Conservation (phyloP, 305 asterid genomes). For the Caryopteris hybrid region DNA sequence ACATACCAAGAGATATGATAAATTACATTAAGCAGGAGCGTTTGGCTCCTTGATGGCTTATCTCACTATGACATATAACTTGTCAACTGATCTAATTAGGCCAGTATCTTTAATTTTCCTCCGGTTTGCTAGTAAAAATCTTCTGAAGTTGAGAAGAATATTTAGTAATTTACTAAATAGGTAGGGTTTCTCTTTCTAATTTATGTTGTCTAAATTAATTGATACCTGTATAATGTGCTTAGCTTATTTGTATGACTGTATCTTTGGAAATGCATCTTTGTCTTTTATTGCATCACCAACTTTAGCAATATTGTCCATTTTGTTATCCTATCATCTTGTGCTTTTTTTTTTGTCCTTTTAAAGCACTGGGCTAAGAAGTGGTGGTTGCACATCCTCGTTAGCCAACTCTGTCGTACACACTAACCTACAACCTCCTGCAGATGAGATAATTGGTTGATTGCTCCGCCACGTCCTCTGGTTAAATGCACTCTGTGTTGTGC, state of each 20-base stretch:
- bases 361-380: background rate
- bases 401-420: background rate
- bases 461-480: background rate
- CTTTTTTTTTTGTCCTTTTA: background rate
- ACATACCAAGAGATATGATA: background rate
- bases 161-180: background rate
- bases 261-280: background rate
- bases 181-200: background rate
- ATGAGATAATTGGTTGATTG: background rate
- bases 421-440: background rate
- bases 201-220: background rate
- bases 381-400: background rate
- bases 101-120: background rate
- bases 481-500: background rate
- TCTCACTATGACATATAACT: constrained; percentile 7
- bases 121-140: background rate
- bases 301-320: background rate
- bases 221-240: background rate
- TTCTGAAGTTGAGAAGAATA: background rate
- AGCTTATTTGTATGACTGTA: background rate
- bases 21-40: background rate
- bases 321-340: background rate
- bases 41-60: constrained; percentile 6
- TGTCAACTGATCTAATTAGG: constrained; percentile 1
- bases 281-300: background rate